Conservation (phyloP, 2,329 filamentous ascomycete genomes). For the Trichoderma harzianum region DNA sequence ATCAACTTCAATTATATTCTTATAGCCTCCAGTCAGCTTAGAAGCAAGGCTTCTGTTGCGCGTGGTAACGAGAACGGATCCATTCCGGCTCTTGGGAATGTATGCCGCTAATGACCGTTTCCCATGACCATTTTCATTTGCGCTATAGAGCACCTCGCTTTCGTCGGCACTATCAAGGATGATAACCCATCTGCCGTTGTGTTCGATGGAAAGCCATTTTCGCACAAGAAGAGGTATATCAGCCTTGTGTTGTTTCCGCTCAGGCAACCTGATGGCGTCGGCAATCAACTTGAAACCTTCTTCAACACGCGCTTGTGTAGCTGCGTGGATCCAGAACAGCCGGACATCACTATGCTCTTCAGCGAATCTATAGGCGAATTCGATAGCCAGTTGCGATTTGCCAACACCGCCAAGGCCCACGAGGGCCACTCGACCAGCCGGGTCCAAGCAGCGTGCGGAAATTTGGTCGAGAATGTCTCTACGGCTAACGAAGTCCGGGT, state of each 20-base stretch:
- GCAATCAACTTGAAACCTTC: not conserved
- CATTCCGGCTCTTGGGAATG: conserved; percentile 26
- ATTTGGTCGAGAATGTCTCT: conserved; percentile 29
- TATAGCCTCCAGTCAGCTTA: not conserved
- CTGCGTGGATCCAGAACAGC: not conserved
- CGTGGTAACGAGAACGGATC: conserved; percentile 31
- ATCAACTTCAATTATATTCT: not conserved
- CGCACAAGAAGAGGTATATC: conserved; percentile 30
- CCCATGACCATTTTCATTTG: no score
- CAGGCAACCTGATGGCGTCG: not conserved
- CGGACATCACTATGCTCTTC: not conserved
- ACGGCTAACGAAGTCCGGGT: conserved; percentile 32
- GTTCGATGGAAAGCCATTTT: conserved; percentile 26
- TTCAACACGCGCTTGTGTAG: not conserved
- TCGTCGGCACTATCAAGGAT: not conserved
- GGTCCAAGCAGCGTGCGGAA: conserved; percentile 21
- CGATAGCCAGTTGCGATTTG: conserved; percentile 12
- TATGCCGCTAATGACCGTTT: not conserved
- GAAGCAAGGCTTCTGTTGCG: conserved; percentile 11
- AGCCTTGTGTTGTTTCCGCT: not conserved
- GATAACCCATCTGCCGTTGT: not conserved
- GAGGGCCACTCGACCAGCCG: conserved; percentile 28
- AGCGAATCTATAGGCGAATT: not conserved
- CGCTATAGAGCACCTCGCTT: not conserved
- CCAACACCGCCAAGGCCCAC: conserved; percentile 35